Evolutionary conservation across 2,329 filamentous ascomycete genomes (phyloP).

Genomic region (Neofusicoccum laricinum): DNA sequence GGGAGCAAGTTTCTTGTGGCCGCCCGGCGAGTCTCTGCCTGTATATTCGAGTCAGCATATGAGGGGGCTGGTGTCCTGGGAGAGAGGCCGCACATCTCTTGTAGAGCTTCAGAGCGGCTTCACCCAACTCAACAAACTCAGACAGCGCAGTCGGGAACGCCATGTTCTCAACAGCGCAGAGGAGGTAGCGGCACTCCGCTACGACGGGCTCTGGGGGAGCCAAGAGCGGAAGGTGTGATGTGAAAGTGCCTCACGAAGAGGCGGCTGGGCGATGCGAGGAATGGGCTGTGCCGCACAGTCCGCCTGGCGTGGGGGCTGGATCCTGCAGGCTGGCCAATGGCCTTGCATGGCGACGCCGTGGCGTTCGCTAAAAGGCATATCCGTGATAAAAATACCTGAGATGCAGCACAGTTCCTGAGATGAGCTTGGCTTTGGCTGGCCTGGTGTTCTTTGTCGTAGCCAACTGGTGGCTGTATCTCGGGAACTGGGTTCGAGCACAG

Average conservation of each 20-base stretch:
- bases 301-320: neutral
- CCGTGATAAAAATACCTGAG: neutral
- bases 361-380: neutral
- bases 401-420: neutral
- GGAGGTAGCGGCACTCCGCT: neutral
- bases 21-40: slow-evolving; percentile 31
- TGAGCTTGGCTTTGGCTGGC: too few relatives aligned
- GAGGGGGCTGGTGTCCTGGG: neutral
- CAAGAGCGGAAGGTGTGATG: neutral
- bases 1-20: slow-evolving; percentile 24
- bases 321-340: neutral
- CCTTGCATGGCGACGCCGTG: neutral
- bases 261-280: neutral
- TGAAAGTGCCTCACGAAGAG: neutral
- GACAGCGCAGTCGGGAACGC: neutral
- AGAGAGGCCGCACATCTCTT: slow-evolving; percentile 25
- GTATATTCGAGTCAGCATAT: neutral
- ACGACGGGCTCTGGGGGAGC: neutral
- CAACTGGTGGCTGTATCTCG: too few relatives aligned
- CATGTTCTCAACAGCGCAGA: neutral
- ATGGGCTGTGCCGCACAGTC: neutral
- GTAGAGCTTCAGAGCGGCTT: slow-evolving; percentile 27
- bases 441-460: too few relatives aligned
- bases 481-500: too few relatives aligned
- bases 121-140: slow-evolving; percentile 25